Base-by-base conservation (phyloP, 441 rosid species). In the Oxalis stricta region DNA sequence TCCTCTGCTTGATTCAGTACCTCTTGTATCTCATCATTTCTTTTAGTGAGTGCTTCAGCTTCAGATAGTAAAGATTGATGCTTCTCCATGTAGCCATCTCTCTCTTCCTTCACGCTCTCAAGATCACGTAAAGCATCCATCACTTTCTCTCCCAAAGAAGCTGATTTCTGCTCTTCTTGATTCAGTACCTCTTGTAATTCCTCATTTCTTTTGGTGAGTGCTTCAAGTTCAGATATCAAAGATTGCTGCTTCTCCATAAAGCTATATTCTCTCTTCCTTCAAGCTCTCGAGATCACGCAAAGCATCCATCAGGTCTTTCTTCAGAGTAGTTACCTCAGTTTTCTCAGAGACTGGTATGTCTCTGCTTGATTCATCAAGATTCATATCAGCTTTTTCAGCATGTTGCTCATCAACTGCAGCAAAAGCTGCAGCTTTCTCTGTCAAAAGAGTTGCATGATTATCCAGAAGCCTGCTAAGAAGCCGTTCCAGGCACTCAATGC, bases 131-230 rank as follows among this genome's bases (percentile, higher is more conserved):
- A n/a, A 35, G 97, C 99, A 63, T 82, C 77, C 53, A 75, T 83
- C 68, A 93, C 50, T 66, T 89, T 93, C 70, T 93, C 99, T 60
- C 93, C 77, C 3, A 61, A 55, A 48, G 95, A 77, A 55, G 75
- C 67, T 41, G 88, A 76, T 67, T 77, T 93, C 71, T 79, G 95
- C 72, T 85, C 94, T 74, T 88, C 99, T 68, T 75, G 91, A 48
- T 52, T 53, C 44, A 83, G 88, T 28, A 64, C 63, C 54, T 61
- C 85, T 52, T 72, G 86, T 74, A 93, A 60, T 60, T 80, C 86
- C 41, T 53, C 46, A 28, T 55, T 72, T 64, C 73, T 75, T 61
- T 59, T 80, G 49, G 71, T 62, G 30, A 78, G 77, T 44, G 62
- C 68, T 62, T 75, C 86, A 57, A 75, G 60, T 69, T 85, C 79